Percentiles rank a stretch among this genome's conserved stretches.
Conservation (phyloP, 805 yeast genomes). For the Wickerhamomyces chaumierensis region DNA sequence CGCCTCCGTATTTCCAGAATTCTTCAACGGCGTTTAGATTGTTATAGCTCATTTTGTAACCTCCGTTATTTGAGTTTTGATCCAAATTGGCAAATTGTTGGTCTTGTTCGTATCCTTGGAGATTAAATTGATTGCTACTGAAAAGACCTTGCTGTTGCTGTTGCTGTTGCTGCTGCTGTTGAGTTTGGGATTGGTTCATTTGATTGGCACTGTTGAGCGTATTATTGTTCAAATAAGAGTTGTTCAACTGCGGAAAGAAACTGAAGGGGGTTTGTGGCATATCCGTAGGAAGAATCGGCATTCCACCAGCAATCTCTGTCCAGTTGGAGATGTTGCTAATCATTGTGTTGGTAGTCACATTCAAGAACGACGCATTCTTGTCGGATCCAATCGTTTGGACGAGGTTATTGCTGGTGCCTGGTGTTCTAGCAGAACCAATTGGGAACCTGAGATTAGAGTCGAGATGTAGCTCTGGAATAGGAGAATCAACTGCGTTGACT, state of each 20-base stretch:
- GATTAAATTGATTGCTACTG: neutral
- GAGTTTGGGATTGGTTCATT: neutral
- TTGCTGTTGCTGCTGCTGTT: neutral
- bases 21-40: neutral
- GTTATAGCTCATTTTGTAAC: neutral
- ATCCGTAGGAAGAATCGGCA: slow-evolving; percentile 6
- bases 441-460: slow-evolving; percentile 3
- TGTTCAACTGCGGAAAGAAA: neutral
- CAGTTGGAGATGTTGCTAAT: slow-evolving; percentile 49
- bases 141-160: neutral
- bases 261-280: neutral
- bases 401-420: neutral
- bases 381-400: too few species aligned
- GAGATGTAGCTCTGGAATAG: neutral
- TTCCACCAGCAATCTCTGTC: slow-evolving; percentile 37
- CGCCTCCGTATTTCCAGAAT: neutral
- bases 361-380: slow-evolving; percentile 9
- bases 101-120: neutral
- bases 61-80: neutral
- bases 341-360: slow-evolving; percentile 45
- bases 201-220: neutral
- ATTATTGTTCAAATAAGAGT: neutral
- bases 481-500: neutral
- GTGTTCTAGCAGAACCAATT: too few species aligned
- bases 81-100: neutral